Evolutionary conservation across 2,329 filamentous ascomycete genomes (phyloP).

Genomic region (Colletotrichum godetiae): DNA sequence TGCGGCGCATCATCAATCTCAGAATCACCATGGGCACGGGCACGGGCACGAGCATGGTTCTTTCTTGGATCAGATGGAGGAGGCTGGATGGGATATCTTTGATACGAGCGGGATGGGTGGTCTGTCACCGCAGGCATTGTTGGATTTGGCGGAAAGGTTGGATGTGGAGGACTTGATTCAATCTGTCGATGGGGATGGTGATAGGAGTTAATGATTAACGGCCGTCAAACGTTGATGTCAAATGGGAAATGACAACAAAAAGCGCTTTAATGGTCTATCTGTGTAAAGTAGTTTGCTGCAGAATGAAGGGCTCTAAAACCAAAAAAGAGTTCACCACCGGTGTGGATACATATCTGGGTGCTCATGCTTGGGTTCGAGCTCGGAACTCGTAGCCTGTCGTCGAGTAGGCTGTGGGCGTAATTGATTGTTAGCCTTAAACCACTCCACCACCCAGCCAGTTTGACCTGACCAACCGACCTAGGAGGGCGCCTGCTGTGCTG

Average conservation of each 20-base stretch:
- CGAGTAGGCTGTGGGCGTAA: too few relatives aligned
- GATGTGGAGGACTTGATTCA: slow-evolving; percentile 38
- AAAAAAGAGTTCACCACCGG: too few relatives aligned
- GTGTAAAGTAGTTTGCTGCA: too few relatives aligned
- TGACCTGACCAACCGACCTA: too few relatives aligned
- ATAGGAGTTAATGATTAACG: not conserved
- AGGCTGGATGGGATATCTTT: slow-evolving; percentile 45
- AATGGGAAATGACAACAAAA: not conserved
- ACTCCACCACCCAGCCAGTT: too few relatives aligned
- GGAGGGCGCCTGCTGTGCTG: too few relatives aligned
- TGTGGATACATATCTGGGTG: too few relatives aligned
- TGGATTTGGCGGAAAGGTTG: slow-evolving; percentile 45
- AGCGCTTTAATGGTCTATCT: not conserved
- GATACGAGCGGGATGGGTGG: slow-evolving; percentile 45
- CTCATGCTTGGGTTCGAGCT: too few relatives aligned
- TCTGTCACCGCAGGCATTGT: slow-evolving; percentile 43
- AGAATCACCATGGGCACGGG: slow-evolving; percentile 15
- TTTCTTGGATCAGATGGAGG: slow-evolving; percentile 29
- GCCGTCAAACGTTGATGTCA: not conserved
- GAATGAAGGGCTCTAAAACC: too few relatives aligned
- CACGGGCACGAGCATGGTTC: slow-evolving; percentile 28
- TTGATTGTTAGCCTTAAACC: too few relatives aligned
- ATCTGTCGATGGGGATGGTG: slow-evolving; percentile 16
- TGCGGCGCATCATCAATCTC: slow-evolving; percentile 11
- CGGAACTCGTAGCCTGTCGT: too few relatives aligned